Evolutionary conservation across 2,329 filamentous ascomycete genomes (phyloP), one percentile per base, ranked within the genome.

Genomic region (Aaosphaeria pasadenensis): DNA sequence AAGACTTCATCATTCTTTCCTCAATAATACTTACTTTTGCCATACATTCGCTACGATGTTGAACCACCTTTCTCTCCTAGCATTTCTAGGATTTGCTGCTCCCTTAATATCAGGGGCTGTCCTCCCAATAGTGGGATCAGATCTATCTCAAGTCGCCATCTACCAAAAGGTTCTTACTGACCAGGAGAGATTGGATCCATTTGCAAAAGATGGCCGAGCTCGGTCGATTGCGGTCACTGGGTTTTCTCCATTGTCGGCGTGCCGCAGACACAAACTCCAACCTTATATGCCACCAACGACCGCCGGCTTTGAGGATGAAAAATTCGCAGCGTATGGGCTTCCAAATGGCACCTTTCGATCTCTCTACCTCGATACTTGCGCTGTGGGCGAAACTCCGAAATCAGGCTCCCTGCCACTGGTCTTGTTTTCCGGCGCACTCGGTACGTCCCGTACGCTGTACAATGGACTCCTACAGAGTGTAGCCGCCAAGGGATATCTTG

Each of bases 351-450:
- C 57, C 6, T 61, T 66, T 33, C 31, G 45, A 24, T 53, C 53
- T 5, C 13, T 66, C 5, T 5, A 46, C 1, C 47, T 65, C 4
- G 43, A 57, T n/a, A 52, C 42, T 4, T 67, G 63, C 45, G 3
- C 29, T 7, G 6, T 24, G 13, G 30, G 24, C 39, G 38, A 47
- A 35, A 7, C 30, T 9, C 9, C 9, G 3, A 9, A 36, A 11
- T 36, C 33, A 2, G 33, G 13, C 33, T 36, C 9, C 33, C 33
- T 13, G 13, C 60, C 59, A 0, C 50, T 65, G 5, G 52, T 77
- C 6, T 32, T 80, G 3, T 76, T 81, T 49, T 77, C 73, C 0
- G 71, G 75, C 1, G 78, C 75, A 3, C 64, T 73, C n/a, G 71
- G 69, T 3, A 70, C 69, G 17, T 72, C 75, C 0, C 67, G 77